Evolutionary conservation across 73 alveolate species (phyloP).

Genomic region (Urostyla sp.): DNA sequence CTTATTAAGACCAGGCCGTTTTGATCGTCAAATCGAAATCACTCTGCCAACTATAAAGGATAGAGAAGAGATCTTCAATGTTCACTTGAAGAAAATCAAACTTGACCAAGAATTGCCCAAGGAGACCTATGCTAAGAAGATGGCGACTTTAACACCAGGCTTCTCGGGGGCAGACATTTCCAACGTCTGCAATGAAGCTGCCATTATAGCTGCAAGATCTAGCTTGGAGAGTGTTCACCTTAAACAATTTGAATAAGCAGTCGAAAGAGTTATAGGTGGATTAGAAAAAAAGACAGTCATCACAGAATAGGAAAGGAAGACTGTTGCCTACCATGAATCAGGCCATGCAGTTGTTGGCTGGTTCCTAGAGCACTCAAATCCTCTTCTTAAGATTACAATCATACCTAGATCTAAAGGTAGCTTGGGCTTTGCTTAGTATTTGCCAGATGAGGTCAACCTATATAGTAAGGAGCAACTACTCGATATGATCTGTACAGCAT

Average conservation of each 20-base stretch:
- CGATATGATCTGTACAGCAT: conserved; percentile 75
- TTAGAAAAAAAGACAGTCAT: conserved; percentile 26
- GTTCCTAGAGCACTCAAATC: conserved; percentile 57
- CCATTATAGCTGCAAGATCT: conserved; percentile 83
- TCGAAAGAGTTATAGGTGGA: conserved; percentile 62
- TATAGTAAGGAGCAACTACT: conserved; percentile 70
- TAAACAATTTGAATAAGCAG: conserved; percentile 68
- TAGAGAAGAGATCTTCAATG: conserved; percentile 41
- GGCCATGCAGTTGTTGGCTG: conserved; percentile 73
- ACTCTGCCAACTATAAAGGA: conserved; percentile 55
- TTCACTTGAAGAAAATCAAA: conserved; percentile 49
- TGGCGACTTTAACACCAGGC: conserved; percentile 62
- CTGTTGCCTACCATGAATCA: conserved; percentile 64
- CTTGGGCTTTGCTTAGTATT: conserved; percentile 78
- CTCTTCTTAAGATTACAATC: conserved; percentile 68
- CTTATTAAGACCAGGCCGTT: conserved; percentile 61
- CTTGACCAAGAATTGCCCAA: conserved; percentile 20
- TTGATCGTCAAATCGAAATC: conserved; percentile 54
- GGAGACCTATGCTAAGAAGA: conserved; percentile 33
- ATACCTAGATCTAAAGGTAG: conserved; percentile 87
- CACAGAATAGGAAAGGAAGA: conserved; percentile 49
- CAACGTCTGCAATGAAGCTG: conserved; percentile 80
- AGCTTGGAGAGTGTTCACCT: conserved; percentile 72
- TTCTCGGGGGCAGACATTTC: conserved; percentile 85
- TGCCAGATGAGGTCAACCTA: conserved; percentile 77